A percentile compares a stretch with the other conserved stretches of the same genome.
phyloP scores from a whole-genome alignment of 176 grass and related monocot genomes.

The Rhipidocladum racemiflorum region DNA sequence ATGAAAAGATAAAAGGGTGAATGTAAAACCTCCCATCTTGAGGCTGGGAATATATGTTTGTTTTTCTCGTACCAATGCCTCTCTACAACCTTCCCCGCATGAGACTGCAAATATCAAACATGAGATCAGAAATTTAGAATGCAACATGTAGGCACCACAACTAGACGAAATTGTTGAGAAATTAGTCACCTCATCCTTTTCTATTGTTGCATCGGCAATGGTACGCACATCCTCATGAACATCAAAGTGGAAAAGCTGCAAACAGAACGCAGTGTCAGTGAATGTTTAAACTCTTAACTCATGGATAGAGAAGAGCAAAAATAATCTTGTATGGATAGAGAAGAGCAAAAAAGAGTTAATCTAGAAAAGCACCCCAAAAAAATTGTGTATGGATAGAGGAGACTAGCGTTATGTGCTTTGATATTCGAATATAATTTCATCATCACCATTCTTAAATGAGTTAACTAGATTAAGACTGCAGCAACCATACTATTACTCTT shows the following conservation, averaged over 20 bases:
- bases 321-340: too few relatives aligned
- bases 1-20: background rate
- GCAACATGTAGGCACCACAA: background rate
- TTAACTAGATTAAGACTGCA: background rate
- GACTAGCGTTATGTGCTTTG: background rate
- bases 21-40: conserved; percentile 89
- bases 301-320: too few relatives aligned
- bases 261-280: conserved; percentile 1
- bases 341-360: too few relatives aligned
- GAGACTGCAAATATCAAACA: conserved; percentile 59
- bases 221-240: conserved; percentile 97
- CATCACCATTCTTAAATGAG: background rate
- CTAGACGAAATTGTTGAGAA: conserved; percentile 3
- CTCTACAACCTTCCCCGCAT: conserved; percentile 94
- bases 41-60: conserved; percentile 98
- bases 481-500: background rate
- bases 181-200: conserved; percentile 87
- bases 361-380: too few relatives aligned
- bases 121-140: conserved; percentile 1
- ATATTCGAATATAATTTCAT: background rate
- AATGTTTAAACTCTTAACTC: background rate
- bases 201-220: conserved; percentile 90
- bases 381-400: too few relatives aligned
- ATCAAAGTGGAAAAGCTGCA: conserved; percentile 99
- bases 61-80: conserved; percentile 99